Percentiles rank a stretch among this genome's conserved stretches.
Evolutionary conservation across 495 filamentous ascomycete species (phyloP).

Genomic region (Ramalina peruviana): DNA sequence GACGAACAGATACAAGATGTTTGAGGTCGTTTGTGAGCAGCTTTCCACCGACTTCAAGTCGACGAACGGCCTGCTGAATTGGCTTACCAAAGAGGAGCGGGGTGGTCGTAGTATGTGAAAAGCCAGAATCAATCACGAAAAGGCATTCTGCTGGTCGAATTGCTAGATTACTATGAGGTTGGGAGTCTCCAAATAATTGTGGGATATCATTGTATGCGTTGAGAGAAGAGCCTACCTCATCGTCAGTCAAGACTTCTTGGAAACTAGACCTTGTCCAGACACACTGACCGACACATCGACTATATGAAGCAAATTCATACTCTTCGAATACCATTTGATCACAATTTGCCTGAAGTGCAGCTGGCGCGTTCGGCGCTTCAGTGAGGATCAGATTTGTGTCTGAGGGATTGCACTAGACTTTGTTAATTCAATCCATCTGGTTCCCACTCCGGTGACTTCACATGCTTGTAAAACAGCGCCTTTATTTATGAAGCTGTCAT

Average conservation of each 20-base stretch:
- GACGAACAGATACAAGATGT: slow-evolving; percentile 72
- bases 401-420: slow-evolving; percentile 49
- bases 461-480: slow-evolving; percentile 24
- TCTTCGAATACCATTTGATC: slow-evolving; percentile 98
- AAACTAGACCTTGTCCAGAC: not conserved
- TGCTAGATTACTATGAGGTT: slow-evolving; percentile 23
- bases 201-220: slow-evolving; percentile 78
- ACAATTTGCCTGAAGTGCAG: slow-evolving; percentile 68
- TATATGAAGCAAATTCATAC: slow-evolving; percentile 85
- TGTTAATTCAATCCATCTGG: slow-evolving; percentile 1
- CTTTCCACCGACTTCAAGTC: slow-evolving; percentile 86
- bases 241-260: not conserved
- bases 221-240: slow-evolving; percentile 46
- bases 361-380: slow-evolving; percentile 81
- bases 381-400: slow-evolving; percentile 73
- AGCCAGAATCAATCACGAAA: slow-evolving; percentile 79
- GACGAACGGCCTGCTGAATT: slow-evolving; percentile 66
- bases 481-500: slow-evolving; percentile 70
- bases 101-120: slow-evolving; percentile 86
- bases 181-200: slow-evolving; percentile 37
- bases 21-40: slow-evolving; percentile 91
- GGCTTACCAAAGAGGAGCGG: slow-evolving; percentile 71
- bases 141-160: slow-evolving; percentile 61
- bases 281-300: slow-evolving; percentile 54
- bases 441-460: not conserved